phyloP scores from a whole-genome alignment of 495 filamentous ascomycete genomes.

The Neurospora sp. region DNA sequence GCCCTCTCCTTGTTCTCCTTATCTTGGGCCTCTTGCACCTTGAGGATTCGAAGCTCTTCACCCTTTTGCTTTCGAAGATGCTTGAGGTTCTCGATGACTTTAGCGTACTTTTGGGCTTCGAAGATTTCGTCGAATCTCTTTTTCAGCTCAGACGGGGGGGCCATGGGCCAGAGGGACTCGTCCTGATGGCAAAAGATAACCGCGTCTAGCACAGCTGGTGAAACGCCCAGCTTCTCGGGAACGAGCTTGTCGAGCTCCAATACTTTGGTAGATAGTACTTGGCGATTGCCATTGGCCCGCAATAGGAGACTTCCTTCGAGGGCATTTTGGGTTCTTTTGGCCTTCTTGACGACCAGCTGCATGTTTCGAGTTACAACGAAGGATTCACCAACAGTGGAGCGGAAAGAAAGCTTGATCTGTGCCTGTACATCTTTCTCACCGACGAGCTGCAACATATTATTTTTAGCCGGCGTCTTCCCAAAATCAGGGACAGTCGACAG shows the following conservation, averaged over 20 bases:
- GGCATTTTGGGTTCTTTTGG: conserved; percentile 58
- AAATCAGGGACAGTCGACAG: background rate
- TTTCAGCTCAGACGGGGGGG: conserved; percentile 73
- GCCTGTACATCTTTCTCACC: conserved; percentile 86
- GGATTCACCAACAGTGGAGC: conserved; percentile 57
- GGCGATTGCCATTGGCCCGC: conserved; percentile 70
- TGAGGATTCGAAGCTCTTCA: conserved; percentile 58
- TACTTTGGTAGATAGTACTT: conserved; percentile 63
- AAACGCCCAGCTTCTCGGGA: conserved; percentile 82
- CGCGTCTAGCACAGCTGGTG: conserved; percentile 75
- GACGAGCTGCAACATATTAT: conserved; percentile 42
- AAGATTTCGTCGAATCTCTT: conserved; percentile 97
- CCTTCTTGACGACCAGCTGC: conserved; percentile 80
- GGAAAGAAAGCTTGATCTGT: conserved; percentile 85
- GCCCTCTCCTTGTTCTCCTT: conserved; percentile 83
- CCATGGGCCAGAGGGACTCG: conserved; percentile 96
- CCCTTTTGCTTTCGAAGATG: conserved; percentile 70
- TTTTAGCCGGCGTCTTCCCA: background rate
- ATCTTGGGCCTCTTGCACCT: conserved; percentile 61
- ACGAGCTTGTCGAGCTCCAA: conserved; percentile 73
- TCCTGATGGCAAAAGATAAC: conserved; percentile 99
- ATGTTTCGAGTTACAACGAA: conserved; percentile 75
- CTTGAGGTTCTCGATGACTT: conserved; percentile 92
- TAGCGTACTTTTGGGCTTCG: conserved; percentile 91
- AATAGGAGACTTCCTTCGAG: conserved; percentile 69